Conservation (phyloP, 768 basidiomycete genomes). For the Macrocybe gigantea region DNA sequence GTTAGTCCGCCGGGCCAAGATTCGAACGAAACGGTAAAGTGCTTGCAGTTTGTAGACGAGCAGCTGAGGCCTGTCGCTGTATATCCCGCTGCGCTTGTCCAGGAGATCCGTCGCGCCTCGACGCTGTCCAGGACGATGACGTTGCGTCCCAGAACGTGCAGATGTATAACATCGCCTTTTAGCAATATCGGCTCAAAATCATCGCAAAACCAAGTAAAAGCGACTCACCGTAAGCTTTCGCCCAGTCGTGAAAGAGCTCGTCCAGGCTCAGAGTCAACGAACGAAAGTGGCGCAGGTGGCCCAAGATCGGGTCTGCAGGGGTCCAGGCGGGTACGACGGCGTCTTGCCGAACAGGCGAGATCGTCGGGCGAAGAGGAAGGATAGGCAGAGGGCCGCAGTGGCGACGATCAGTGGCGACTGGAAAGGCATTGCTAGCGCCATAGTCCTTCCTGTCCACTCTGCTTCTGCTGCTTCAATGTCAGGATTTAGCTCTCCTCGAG, state of each 20-base stretch:
- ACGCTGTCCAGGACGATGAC: conserved; percentile 2
- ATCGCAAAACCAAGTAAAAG: not conserved
- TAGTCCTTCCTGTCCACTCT: too few relatives aligned
- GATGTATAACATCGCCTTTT: not conserved
- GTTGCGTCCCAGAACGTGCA: not conserved
- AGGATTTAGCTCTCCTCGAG: too few relatives aligned
- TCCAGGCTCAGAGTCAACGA: too few relatives aligned
- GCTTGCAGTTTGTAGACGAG: conserved; percentile 15
- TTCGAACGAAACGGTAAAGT: not conserved
- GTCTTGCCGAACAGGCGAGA: too few relatives aligned
- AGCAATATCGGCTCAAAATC: not conserved
- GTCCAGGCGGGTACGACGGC: not conserved
- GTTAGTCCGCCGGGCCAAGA: not conserved
- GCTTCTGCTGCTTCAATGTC: too few relatives aligned
- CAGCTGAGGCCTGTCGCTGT: conserved; percentile 17
- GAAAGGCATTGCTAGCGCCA: too few relatives aligned
- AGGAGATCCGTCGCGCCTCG: conserved; percentile 20
- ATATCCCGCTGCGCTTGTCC: conserved; percentile 18
- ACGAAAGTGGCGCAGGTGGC: not conserved
- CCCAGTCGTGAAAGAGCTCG: not conserved
- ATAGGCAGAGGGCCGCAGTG: too few relatives aligned
- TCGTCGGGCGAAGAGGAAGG: too few relatives aligned
- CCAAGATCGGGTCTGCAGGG: not conserved
- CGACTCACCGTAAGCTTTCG: not conserved
- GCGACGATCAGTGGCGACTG: too few relatives aligned